Percentiles rank a stretch among this genome's conserved stretches.
Conservation (phyloP, 148 eudicot species). For the Chenopodium formosanum region DNA sequence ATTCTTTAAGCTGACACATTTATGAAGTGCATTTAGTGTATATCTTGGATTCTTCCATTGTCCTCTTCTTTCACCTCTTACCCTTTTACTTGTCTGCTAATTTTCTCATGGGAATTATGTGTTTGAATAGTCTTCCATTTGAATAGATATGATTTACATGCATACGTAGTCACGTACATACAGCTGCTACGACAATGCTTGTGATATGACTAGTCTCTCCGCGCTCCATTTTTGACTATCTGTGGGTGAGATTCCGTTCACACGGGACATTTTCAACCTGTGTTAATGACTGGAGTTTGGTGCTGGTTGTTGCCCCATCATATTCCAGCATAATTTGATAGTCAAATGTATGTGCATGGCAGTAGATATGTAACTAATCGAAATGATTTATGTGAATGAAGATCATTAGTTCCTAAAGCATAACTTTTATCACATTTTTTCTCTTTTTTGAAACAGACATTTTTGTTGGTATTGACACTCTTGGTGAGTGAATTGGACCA, state of each 20-base stretch:
- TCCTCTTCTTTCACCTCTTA: not conserved
- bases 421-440: conserved; percentile 7
- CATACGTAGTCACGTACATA: not conserved
- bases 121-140: not conserved
- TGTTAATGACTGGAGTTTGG: not conserved
- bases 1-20: conserved; percentile 5
- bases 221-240: not conserved
- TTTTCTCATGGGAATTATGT: not conserved
- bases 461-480: not conserved
- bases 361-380: conserved; percentile 11
- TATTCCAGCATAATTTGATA: not conserved
- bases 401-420: not conserved
- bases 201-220: not conserved
- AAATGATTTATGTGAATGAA: conserved; percentile 13
- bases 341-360: not conserved
- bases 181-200: not conserved
- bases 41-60: not conserved
- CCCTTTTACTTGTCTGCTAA: not conserved
- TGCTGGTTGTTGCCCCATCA: not conserved
- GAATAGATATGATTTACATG: not conserved
- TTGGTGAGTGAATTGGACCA: not conserved
- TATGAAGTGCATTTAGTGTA: not conserved
- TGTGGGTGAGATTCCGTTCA: not conserved
- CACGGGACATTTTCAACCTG: not conserved
- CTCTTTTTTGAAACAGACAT: not conserved